Conservation (phyloP, 306 rosid species). For the Rosa persica region DNA sequence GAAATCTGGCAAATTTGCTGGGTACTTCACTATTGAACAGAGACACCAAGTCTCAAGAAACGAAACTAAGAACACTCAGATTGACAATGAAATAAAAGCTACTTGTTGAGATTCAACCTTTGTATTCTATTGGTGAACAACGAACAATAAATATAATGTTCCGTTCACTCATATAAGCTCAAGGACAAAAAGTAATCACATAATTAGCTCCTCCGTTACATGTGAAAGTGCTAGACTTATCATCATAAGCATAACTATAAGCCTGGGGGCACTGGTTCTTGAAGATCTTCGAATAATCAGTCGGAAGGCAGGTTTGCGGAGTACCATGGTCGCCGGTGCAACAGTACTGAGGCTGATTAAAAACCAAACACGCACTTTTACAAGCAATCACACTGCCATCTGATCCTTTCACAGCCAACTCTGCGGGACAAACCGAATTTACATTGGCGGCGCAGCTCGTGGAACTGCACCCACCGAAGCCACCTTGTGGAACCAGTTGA, state of each 20-base stretch:
- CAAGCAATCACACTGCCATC: conserved; percentile 27
- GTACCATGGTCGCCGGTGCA: conserved; percentile 16
- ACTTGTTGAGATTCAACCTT: neutral
- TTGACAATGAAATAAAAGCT: neutral
- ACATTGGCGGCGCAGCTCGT: conserved; percentile 19
- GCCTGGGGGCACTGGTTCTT: conserved; percentile 22
- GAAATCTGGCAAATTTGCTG: neutral
- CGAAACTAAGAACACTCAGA: neutral
- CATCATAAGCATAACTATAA: conserved; percentile 28
- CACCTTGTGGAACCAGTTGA: conserved; percentile 11
- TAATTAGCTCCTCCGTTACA: conserved; percentile 20
- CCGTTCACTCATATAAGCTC: neutral
- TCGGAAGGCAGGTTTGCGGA: conserved; percentile 4
- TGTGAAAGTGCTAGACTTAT: conserved; percentile 20
- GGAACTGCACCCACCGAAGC: neutral
- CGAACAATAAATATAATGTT: neutral
- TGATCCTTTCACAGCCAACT: conserved; percentile 10
- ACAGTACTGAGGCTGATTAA: conserved; percentile 23
- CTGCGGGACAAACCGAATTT: conserved; percentile 8
- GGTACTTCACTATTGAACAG: neutral
- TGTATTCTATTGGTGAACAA: neutral
- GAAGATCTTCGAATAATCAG: conserved; percentile 21
- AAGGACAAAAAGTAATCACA: conserved; percentile 20
- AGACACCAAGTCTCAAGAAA: neutral
- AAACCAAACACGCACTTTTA: conserved; percentile 36